Conservation (phyloP, 352 stramenopile species). For the Phytopythium vexans region DNA sequence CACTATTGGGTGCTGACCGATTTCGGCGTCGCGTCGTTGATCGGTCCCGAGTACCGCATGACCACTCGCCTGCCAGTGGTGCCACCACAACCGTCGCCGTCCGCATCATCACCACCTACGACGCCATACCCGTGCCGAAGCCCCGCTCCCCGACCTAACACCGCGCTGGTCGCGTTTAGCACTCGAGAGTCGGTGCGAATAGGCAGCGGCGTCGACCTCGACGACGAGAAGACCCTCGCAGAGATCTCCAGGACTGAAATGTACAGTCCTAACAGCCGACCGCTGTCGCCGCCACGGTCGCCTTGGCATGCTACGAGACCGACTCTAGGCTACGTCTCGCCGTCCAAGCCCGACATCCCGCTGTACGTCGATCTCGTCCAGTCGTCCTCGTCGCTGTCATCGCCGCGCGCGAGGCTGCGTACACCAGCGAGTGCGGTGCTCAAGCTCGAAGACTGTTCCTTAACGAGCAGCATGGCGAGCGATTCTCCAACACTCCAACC, state of each 20-base stretch:
- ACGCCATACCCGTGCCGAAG: slow-evolving; percentile 10
- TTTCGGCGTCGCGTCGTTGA: slow-evolving; percentile 48
- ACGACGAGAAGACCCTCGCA: slow-evolving; percentile 43
- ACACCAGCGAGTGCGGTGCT: neutral
- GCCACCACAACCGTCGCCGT: slow-evolving; percentile 14
- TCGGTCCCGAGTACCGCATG: slow-evolving; percentile 62
- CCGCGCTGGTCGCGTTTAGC: slow-evolving; percentile 33
- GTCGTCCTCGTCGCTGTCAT: neutral
- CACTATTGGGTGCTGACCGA: slow-evolving; percentile 69
- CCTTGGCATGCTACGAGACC: slow-evolving; percentile 8
- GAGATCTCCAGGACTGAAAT: slow-evolving; percentile 34
- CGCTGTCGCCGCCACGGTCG: slow-evolving; percentile 21
- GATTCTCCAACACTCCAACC: slow-evolving; percentile 27
- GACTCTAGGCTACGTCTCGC: neutral
- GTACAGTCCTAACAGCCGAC: slow-evolving; percentile 30
- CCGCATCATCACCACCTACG: neutral
- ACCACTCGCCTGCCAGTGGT: slow-evolving; percentile 44
- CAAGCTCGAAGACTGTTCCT: neutral
- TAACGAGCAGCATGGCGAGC: neutral
- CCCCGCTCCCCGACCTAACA: slow-evolving; percentile 30
- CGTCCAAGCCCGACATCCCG: neutral
- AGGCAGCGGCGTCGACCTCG: slow-evolving; percentile 41
- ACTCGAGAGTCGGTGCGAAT: slow-evolving; percentile 37
- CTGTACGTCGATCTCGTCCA: slow-evolving; percentile 3
- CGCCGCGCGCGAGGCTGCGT: neutral